Evolutionary conservation across 352 stramenopile genomes (phyloP).

Genomic region (Lagenidium sp.): DNA sequence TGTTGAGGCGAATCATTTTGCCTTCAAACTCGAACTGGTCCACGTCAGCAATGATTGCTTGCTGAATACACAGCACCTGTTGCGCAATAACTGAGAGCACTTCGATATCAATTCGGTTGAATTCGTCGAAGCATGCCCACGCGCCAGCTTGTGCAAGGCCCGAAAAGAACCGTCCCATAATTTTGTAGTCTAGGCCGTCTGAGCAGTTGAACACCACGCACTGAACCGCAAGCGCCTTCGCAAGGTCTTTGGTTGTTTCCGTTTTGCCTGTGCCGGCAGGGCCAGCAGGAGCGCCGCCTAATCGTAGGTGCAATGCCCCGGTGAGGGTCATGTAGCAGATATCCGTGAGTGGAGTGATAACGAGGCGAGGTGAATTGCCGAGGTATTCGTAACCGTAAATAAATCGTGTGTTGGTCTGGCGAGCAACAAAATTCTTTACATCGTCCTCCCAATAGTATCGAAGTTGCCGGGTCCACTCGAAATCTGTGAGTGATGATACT

Average conservation of each 20-base stretch:
- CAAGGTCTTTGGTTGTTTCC: slow-evolving; percentile 93
- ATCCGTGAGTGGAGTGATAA: slow-evolving; percentile 80
- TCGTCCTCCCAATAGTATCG: slow-evolving; percentile 86
- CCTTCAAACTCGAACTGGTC: slow-evolving; percentile 92
- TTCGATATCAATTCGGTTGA: slow-evolving; percentile 96
- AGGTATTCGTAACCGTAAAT: slow-evolving; percentile 85
- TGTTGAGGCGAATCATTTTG: slow-evolving; percentile 87
- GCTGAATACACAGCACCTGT: slow-evolving; percentile 93
- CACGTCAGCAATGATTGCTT: slow-evolving; percentile 86
- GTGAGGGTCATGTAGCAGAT: slow-evolving; percentile 94
- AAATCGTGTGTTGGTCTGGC: slow-evolving; percentile 79
- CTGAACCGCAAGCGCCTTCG: slow-evolving; percentile 90
- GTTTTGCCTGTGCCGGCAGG: slow-evolving; percentile 93
- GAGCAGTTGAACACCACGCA: slow-evolving; percentile 97
- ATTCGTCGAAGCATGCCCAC: slow-evolving; percentile 96
- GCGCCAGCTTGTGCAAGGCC: slow-evolving; percentile 88
- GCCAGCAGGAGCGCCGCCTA: slow-evolving; percentile 89
- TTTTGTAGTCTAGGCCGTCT: slow-evolving; percentile 94
- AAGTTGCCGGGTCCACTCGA: slow-evolving; percentile 89
- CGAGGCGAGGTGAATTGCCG: slow-evolving; percentile 69
- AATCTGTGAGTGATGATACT: slow-evolving; percentile 74
- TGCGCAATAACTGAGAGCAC: slow-evolving; percentile 95
- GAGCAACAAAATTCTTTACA: slow-evolving; percentile 77
- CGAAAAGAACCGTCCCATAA: slow-evolving; percentile 95
- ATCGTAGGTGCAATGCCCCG: slow-evolving; percentile 87